Conservation (phyloP, 106 monocot species). For the Gastrodia elata region DNA sequence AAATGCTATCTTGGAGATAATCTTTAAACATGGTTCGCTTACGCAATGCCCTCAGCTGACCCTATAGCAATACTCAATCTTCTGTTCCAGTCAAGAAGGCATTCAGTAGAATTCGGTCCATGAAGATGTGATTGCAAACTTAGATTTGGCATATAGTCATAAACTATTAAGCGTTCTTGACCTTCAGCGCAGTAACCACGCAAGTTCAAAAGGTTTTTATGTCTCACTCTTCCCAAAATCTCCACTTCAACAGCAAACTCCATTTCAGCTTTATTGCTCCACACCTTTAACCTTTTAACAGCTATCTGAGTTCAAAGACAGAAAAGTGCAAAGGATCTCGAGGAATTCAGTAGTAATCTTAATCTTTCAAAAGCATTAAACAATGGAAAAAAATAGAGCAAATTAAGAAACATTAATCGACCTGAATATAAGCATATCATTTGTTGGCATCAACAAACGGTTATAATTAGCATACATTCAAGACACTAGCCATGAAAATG, state of each 20-base stretch:
- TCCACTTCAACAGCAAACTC: conserved; percentile 28
- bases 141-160: conserved; percentile 58
- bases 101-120: conserved; percentile 34
- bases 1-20: background rate
- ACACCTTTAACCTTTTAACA: conserved; percentile 30
- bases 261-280: conserved; percentile 30
- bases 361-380: background rate
- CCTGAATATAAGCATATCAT: no score
- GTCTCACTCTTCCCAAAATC: conserved; percentile 34
- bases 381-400: background rate
- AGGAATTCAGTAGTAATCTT: background rate
- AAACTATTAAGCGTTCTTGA: conserved; percentile 56
- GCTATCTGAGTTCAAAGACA: conserved; percentile 37
- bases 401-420: background rate
- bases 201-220: conserved; percentile 46
- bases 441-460: no score
- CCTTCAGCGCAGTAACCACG: conserved; percentile 62
- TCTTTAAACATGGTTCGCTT: conserved; percentile 16
- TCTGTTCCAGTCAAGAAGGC: conserved; percentile 45
- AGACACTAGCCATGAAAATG: no score
- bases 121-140: conserved; percentile 60
- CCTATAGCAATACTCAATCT: conserved; percentile 58
- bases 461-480: no score
- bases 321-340: background rate
- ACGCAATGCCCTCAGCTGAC: conserved; percentile 63